Evolutionary conservation across 176 grass and related monocot species (phyloP), one percentile per base, ranked within the genome.

Genomic region (Microstegium vimineum): DNA sequence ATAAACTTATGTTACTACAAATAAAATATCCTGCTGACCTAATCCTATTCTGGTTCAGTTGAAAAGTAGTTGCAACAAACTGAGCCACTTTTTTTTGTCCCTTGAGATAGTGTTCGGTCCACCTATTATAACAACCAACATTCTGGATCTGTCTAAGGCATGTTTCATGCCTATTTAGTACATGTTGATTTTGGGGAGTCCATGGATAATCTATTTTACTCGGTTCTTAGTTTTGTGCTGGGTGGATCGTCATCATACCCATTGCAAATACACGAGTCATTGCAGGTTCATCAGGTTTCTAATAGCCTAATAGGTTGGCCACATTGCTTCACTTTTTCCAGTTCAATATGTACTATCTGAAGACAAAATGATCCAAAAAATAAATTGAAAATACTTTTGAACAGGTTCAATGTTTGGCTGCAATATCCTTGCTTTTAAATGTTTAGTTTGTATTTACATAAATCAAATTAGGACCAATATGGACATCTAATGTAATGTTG

Each of bases 21-120:
- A 25, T 41, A 65, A 78, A 78, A 66, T 30, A 65, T 30, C 5
- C n/a, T 82, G 38, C 73, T 27, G 18, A 61, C 75, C 47, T 47
- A 88, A 79, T 63, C 9, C 69, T 34, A 75, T 80, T n/a, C 43
- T 31, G 46, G 4, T 80, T 80, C 43, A 75, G 47, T 74, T 89
- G 36, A 80, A 74, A 70, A 69, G 46, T 62, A 76, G 25, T 43
- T 76, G 60, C 59, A 84, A 87, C 62, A 23, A 81, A 51, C 38
- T 10, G 31, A n/a, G 31, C 70, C 11, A 31, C 71, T 42, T 69
- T 9, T 40, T n/a, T 73, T 36, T 8, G 20, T 17, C 38, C 28
- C 47, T 69, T 61, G 51, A 27, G 63, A 51, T 10, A 10, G 38
- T 32, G 30, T 13, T 81, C 31, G 67, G 20, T 38, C 87, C 87